Conservation (phyloP, 495 filamentous ascomycete species). For the Xeromyces bisporus region DNA sequence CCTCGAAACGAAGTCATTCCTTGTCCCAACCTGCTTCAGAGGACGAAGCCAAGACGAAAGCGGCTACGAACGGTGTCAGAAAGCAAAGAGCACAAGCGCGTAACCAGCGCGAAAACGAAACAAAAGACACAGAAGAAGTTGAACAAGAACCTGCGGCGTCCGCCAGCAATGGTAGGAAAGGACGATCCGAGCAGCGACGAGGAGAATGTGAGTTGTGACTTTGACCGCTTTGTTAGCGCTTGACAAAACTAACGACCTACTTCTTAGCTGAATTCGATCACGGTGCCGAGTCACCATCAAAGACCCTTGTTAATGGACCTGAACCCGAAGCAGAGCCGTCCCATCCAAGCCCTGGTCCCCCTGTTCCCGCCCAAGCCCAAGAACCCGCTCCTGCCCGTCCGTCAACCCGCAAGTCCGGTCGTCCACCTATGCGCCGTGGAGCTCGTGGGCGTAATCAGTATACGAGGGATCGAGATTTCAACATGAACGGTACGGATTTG, state of each 20-base stretch:
- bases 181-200: conserved; percentile 51
- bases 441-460: conserved; percentile 78
- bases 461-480: conserved; percentile 53
- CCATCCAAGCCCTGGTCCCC: conserved; percentile 36
- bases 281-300: conserved; percentile 22
- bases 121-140: conserved; percentile 45
- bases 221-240: too few relatives aligned
- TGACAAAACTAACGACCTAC: conserved; percentile 3
- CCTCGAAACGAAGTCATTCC: conserved; percentile 28
- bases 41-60: conserved; percentile 38
- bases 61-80: conserved; percentile 35
- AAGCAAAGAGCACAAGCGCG: conserved; percentile 49
- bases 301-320: conserved; percentile 21
- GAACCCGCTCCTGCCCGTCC: conserved; percentile 25
- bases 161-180: conserved; percentile 59
- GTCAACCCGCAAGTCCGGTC: conserved; percentile 48
- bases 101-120: conserved; percentile 55
- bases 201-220: conserved; percentile 61
- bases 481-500: conserved; percentile 34
- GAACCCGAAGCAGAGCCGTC: conserved; percentile 19
- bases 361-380: conserved; percentile 26
- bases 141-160: conserved; percentile 53
- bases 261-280: conserved; percentile 20
- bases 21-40: conserved; percentile 48
- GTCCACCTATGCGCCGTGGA: conserved; percentile 43